phyloP scores from a whole-genome alignment of 1,139 yeast species.

The Blastobotrys aristatus region DNA sequence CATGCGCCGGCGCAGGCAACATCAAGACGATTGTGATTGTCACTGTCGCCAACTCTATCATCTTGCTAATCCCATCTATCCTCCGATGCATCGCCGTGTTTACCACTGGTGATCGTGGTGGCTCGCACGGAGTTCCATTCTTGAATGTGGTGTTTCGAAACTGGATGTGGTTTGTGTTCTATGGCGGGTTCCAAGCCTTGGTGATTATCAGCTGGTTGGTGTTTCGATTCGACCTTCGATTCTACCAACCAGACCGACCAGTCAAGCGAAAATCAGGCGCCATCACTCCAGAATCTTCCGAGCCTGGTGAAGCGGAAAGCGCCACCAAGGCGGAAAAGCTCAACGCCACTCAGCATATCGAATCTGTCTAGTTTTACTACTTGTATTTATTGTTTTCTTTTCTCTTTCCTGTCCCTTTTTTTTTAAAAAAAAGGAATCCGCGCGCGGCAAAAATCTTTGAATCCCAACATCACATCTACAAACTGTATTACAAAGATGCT shows the following conservation, averaged over 20 bases:
- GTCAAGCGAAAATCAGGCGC: not conserved
- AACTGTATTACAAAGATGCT: too few relatives aligned
- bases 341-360: too few relatives aligned
- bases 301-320: too few relatives aligned
- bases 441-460: too few relatives aligned
- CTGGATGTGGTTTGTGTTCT: conserved; percentile 58
- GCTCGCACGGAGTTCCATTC: conserved; percentile 21
- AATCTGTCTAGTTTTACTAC: too few relatives aligned
- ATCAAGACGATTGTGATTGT: not conserved
- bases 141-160: conserved; percentile 45
- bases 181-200: conserved; percentile 60
- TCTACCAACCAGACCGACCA: conserved; percentile 62
- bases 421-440: too few relatives aligned
- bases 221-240: conserved; percentile 67
- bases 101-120: conserved; percentile 33
- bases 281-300: too few relatives aligned
- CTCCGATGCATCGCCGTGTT: conserved; percentile 56
- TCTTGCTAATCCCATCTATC: conserved; percentile 33
- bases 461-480: too few relatives aligned
- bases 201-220: conserved; percentile 52
- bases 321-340: too few relatives aligned
- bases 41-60: not conserved
- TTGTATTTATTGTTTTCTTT: too few relatives aligned
- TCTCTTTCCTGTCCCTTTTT: too few relatives aligned
- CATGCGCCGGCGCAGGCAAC: not conserved